Percentiles rank a stretch among this genome's conserved stretches.
Conservation (phyloP, 2,329 filamentous ascomycete species). For the Parasarocladium wereldwijsianum region DNA sequence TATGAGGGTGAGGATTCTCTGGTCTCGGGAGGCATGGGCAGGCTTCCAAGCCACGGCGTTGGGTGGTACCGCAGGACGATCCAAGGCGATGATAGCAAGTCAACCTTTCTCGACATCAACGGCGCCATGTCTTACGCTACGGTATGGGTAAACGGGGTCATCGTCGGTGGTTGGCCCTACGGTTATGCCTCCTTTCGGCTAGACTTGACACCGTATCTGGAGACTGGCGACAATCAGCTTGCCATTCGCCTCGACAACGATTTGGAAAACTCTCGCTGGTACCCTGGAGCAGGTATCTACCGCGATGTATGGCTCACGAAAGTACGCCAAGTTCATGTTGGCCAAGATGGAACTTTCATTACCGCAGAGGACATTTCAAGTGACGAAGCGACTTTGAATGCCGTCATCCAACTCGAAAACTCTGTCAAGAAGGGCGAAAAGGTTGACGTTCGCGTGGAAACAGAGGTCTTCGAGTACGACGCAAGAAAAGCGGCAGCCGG, state of each 20-base stretch:
- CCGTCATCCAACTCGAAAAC: conserved; percentile 32
- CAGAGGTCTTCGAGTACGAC: conserved; percentile 5
- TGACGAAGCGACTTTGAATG: conserved; percentile 25
- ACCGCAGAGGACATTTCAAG: conserved; percentile 28
- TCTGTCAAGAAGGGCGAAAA: background rate
- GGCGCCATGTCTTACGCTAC: conserved; percentile 36
- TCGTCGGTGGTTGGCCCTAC: conserved; percentile 37
- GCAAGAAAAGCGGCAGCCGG: background rate
- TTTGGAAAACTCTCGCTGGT: conserved; percentile 33
- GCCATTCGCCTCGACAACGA: conserved; percentile 37
- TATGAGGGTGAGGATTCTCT: conserved; percentile 16
- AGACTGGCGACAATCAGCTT: conserved; percentile 23
- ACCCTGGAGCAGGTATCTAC: conserved; percentile 38
- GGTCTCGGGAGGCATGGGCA: conserved; percentile 23
- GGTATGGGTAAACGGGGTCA: conserved; percentile 34
- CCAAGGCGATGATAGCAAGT: conserved; percentile 19
- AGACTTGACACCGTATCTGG: conserved; percentile 29
- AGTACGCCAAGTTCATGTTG: conserved; percentile 28
- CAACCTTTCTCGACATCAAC: conserved; percentile 31
- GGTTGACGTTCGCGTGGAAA: background rate
- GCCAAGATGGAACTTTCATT: conserved; percentile 33
- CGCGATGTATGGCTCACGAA: conserved; percentile 39
- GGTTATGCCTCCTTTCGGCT: conserved; percentile 35
- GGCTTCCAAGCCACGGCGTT: conserved; percentile 34
- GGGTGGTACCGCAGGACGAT: conserved; percentile 35